Evolutionary conservation across 305 asterid genomes (phyloP).

Genomic region (Striga hermonthica): DNA sequence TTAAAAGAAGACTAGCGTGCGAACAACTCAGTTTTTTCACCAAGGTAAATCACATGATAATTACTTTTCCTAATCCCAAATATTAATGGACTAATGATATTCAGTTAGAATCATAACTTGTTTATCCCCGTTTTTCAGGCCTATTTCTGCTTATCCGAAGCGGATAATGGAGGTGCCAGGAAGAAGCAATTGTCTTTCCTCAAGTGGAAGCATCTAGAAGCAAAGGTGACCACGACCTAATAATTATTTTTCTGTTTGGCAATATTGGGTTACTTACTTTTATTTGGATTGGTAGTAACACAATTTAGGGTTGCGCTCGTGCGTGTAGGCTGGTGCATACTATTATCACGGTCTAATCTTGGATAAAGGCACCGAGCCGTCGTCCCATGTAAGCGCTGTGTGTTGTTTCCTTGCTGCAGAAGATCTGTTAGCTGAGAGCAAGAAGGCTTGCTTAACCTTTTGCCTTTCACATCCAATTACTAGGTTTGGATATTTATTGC

Average conservation of each 20-base stretch:
- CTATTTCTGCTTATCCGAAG: conserved; percentile 51
- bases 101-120: not conserved
- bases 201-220: conserved; percentile 78
- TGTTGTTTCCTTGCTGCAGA: conserved; percentile 78
- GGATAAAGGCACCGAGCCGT: conserved; percentile 66
- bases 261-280: too few species aligned
- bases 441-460: conserved; percentile 69
- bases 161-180: conserved; percentile 26
- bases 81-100: too few species aligned
- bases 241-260: too few species aligned
- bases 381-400: conserved; percentile 54
- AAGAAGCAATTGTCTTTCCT: conserved; percentile 69
- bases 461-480: conserved; percentile 75
- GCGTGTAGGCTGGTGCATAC: conserved; percentile 68
- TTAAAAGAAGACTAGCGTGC: conserved; percentile 86
- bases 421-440: conserved; percentile 64
- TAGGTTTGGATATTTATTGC: conserved; percentile 42
- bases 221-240: conserved; percentile 50
- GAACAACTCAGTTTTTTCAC: conserved; percentile 59
- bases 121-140: conserved; percentile 41
- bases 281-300: too few species aligned
- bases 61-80: too few species aligned
- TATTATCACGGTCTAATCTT: conserved; percentile 72
- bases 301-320: too few species aligned
- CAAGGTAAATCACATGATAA: conserved; percentile 39